Conservation (phyloP, 2,329 filamentous ascomycete species). For the Ophiostoma himal-ulmi region DNA sequence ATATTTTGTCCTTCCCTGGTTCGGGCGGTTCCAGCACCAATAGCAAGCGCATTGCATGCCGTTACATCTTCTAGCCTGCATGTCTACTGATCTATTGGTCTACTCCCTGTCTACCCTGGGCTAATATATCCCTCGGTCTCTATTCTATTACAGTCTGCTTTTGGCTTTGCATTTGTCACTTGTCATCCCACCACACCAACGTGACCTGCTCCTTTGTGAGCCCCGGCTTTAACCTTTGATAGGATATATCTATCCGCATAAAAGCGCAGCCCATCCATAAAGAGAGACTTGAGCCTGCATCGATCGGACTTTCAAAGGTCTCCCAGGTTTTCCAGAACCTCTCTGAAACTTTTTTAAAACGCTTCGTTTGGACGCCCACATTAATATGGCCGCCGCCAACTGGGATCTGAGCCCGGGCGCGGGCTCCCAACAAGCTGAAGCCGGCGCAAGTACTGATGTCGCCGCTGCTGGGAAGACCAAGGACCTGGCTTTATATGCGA, state of each 20-base stretch:
- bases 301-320: background rate
- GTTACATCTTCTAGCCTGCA: background rate
- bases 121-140: background rate
- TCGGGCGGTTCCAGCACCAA: slow-evolving; percentile 1
- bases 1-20: background rate
- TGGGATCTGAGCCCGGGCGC: slow-evolving; percentile 23
- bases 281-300: background rate
- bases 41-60: background rate
- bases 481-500: background rate
- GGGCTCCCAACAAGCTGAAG: slow-evolving; percentile 10
- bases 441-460: background rate
- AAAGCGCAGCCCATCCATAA: background rate
- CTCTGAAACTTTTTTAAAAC: background rate
- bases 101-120: background rate
- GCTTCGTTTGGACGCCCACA: slow-evolving; percentile 1
- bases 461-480: background rate
- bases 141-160: background rate
- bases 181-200: background rate
- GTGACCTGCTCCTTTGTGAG: background rate
- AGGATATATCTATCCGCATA: background rate
- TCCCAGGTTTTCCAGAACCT: background rate
- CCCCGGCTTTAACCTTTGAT: background rate
- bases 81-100: background rate
- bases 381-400: slow-evolving; percentile 22
- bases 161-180: background rate